phyloP scores from a whole-genome alignment of 768 basidiomycete genomes.

The Sutorius australiensis region DNA sequence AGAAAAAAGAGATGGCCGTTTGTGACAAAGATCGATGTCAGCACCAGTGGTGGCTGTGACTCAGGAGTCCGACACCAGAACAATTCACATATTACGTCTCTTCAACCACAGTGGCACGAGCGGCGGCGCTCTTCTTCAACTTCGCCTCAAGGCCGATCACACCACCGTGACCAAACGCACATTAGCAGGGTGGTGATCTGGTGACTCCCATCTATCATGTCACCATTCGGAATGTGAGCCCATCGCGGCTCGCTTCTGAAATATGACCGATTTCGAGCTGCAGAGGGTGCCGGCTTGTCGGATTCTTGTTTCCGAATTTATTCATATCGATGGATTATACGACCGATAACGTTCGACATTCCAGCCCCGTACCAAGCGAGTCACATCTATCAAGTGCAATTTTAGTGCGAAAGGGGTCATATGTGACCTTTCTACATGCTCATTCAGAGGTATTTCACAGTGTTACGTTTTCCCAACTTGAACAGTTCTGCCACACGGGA shows the following conservation, averaged over 20 bases:
- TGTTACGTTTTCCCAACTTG: neutral
- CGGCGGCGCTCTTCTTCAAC: neutral
- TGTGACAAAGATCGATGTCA: neutral
- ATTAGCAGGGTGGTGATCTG: neutral
- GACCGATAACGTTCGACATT: neutral
- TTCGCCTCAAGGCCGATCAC: neutral
- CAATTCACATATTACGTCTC: too few species aligned
- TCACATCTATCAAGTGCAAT: neutral
- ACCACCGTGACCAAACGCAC: neutral
- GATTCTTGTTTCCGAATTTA: neutral
- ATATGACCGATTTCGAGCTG: neutral
- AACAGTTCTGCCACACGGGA: neutral
- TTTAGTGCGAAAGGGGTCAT: neutral
- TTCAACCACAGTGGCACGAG: too few species aligned
- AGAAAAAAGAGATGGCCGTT: neutral
- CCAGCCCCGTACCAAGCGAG: too few species aligned
- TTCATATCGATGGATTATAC: neutral
- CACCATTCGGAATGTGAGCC: neutral
- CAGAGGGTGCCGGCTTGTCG: neutral
- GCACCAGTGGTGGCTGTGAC: neutral
- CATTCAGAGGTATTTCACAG: too few species aligned
- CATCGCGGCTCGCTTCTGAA: neutral
- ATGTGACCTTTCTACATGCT: constrained; percentile 1
- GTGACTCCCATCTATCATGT: neutral
- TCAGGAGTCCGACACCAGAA: too few species aligned